phyloP scores from a whole-genome alignment of 371 early-diverging fungal species.

The Basidiobolus meristosporus region DNA sequence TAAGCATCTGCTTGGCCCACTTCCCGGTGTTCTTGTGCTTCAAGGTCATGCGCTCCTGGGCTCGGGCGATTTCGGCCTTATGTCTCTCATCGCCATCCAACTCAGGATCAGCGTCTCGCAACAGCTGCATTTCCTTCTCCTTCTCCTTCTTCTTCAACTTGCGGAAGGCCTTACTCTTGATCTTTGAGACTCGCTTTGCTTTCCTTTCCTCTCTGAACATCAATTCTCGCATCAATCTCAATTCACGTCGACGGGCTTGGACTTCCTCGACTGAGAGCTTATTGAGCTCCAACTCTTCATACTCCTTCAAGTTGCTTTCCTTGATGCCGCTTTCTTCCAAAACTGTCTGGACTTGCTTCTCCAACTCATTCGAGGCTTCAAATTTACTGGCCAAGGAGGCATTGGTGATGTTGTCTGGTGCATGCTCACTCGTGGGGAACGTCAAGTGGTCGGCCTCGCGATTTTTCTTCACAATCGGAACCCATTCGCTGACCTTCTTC shows the following conservation, averaged over 20 bases:
- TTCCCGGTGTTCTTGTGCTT: constrained; percentile 86
- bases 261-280: constrained; percentile 65
- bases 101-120: constrained; percentile 49
- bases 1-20: constrained; percentile 77
- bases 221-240: constrained; percentile 78
- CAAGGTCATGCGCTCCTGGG: constrained; percentile 82
- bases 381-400: constrained; percentile 36
- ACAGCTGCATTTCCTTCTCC: constrained; percentile 19
- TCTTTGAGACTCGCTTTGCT: constrained; percentile 81
- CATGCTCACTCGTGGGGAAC: constrained; percentile 37
- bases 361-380: constrained; percentile 38
- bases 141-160: constrained; percentile 62
- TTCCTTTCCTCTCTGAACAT: constrained; percentile 86
- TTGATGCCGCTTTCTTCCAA: constrained; percentile 51
- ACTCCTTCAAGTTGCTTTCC: constrained; percentile 54
- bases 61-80: constrained; percentile 53
- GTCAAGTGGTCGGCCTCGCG: constrained; percentile 67
- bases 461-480: constrained; percentile 56
- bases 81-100: constrained; percentile 31
- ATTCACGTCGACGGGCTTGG: constrained; percentile 40
- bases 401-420: constrained; percentile 19
- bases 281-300: constrained; percentile 70
- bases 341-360: constrained; percentile 51
- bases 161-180: constrained; percentile 87
- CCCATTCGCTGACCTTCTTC: constrained; percentile 72